Percentiles rank a stretch among this genome's conserved stretches.
phyloP scores from a whole-genome alignment of 1,284 basidiomycete species.

The Pseudozyma tsukubaensis region DNA sequence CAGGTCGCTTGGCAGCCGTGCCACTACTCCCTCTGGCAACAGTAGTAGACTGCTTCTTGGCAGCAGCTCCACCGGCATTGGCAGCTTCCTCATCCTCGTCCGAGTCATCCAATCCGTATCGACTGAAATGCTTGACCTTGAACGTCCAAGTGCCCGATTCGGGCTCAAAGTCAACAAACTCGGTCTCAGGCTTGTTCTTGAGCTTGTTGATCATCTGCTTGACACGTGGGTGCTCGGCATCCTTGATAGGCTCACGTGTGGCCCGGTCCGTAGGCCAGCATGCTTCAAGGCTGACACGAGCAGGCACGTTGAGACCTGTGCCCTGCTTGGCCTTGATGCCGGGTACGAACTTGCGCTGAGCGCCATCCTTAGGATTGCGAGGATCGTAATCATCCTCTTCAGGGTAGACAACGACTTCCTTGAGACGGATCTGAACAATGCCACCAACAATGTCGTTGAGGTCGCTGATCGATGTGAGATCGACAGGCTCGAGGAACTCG shows the following conservation, averaged over 20 bases:
- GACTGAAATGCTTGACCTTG: constrained; percentile 85
- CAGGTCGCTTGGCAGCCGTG: constrained; percentile 28
- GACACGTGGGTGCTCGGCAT: constrained; percentile 77
- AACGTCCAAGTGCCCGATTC: constrained; percentile 91
- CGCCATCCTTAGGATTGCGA: constrained; percentile 61
- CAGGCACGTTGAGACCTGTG: constrained; percentile 87
- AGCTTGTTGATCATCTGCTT: constrained; percentile 85
- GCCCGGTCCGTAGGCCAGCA: constrained; percentile 94
- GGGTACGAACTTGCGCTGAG: constrained; percentile 61
- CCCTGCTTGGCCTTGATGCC: constrained; percentile 76
- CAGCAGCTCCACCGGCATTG: constrained; percentile 1
- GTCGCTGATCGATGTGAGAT: constrained; percentile 85
- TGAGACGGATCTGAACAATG: constrained; percentile 87
- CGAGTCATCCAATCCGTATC: constrained; percentile 68
- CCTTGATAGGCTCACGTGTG: constrained; percentile 88
- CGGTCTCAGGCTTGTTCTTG: constrained; percentile 84
- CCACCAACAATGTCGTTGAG: constrained; percentile 86
- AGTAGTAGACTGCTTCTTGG: constrained; percentile 14
- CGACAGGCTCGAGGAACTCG: constrained; percentile 85
- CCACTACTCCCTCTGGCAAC: constrained; percentile 21
- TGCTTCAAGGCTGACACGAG: constrained; percentile 80
- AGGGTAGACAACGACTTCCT: constrained; percentile 92
- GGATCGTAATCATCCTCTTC: constrained; percentile 72
- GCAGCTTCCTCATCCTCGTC: constrained; percentile 56
- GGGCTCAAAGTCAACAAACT: constrained; percentile 84